A percentile compares a stretch with the other conserved stretches of the same genome.
Evolutionary conservation across 805 yeast species (phyloP).

Genomic region (Spathaspora girioi): DNA sequence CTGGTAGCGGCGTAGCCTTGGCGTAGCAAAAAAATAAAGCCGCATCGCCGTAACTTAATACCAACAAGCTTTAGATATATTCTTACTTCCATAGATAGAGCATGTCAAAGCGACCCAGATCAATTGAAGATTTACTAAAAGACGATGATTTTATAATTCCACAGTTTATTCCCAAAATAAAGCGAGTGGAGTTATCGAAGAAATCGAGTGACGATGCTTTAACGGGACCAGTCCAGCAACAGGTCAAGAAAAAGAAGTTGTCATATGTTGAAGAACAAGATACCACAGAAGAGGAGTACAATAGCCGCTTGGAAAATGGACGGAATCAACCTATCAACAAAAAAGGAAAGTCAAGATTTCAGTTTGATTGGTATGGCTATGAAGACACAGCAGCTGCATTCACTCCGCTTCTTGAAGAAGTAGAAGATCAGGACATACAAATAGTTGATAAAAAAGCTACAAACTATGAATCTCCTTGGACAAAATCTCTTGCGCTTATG

Average conservation of each 20-base stretch:
- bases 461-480: conserved; percentile 45
- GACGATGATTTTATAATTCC: conserved; percentile 14
- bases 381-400: conserved; percentile 60
- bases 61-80: background rate
- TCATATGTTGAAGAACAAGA: conserved; percentile 1
- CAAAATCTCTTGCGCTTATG: conserved; percentile 65
- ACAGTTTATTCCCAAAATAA: conserved; percentile 17
- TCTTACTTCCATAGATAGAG: background rate
- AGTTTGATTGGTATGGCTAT: conserved; percentile 63
- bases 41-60: background rate
- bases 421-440: conserved; percentile 10
- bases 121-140: conserved; percentile 20
- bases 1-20: background rate
- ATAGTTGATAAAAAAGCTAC: conserved; percentile 7
- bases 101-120: conserved; percentile 22
- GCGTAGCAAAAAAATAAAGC: background rate
- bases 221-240: conserved; percentile 3
- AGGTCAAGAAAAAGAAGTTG: background rate
- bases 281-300: background rate
- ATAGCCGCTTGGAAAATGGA: background rate
- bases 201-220: conserved; percentile 5
- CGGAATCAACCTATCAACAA: conserved; percentile 1
- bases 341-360: conserved; percentile 38
- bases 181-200: conserved; percentile 9
- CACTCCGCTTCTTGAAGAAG: conserved; percentile 31